Evolutionary conservation across 495 filamentous ascomycete genomes (phyloP).

Genomic region (Rostrohypoxylon terebratum): DNA sequence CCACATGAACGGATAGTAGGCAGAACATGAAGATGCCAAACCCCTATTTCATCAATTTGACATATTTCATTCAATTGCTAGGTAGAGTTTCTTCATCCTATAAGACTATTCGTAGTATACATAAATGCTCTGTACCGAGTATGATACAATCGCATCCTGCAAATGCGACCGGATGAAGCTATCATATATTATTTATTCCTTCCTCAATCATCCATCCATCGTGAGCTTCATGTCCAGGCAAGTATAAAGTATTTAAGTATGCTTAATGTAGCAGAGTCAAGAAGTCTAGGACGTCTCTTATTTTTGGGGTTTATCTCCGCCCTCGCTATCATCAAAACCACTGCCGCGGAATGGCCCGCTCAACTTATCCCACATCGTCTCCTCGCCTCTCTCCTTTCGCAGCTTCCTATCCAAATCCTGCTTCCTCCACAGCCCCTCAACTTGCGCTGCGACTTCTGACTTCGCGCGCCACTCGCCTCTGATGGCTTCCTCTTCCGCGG

Average conservation of each 20-base stretch:
- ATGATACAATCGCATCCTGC: slow-evolving; percentile 2
- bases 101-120: not conserved
- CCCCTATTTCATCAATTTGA: not conserved
- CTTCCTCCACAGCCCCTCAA: slow-evolving; percentile 66
- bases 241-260: not conserved
- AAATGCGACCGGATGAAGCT: not conserved
- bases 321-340: slow-evolving; percentile 27
- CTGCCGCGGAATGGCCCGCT: slow-evolving; percentile 37
- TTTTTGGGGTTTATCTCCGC: slow-evolving; percentile 9
- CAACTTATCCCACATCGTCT: slow-evolving; percentile 63
- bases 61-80: not conserved
- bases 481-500: slow-evolving; percentile 73
- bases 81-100: not conserved
- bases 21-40: not conserved
- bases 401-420: slow-evolving; percentile 68
- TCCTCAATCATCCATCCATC: not conserved
- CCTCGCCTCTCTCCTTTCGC: slow-evolving; percentile 69
- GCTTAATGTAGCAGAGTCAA: not conserved
- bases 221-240: not conserved
- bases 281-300: not conserved
- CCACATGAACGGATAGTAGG: not conserved
- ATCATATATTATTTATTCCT: not conserved
- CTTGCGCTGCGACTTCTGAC: slow-evolving; percentile 64
- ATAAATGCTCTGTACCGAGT: not conserved
- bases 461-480: slow-evolving; percentile 70